Conservation (phyloP, 768 basidiomycete species). For the Epithele typhae region DNA sequence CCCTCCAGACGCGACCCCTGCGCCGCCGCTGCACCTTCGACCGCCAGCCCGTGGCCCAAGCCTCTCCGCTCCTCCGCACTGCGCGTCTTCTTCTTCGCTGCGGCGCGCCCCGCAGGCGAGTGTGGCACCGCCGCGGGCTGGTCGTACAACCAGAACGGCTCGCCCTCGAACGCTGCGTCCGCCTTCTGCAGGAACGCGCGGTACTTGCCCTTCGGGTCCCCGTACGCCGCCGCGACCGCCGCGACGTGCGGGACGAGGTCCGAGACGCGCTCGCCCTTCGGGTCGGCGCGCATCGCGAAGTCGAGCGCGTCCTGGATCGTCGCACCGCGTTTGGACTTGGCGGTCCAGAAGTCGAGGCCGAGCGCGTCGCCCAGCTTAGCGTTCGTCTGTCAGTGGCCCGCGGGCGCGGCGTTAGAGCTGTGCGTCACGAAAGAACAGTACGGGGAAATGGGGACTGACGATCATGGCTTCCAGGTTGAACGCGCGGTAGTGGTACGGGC, state of each 20-base stretch:
- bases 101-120: conserved; percentile 34
- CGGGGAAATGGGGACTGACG: conserved; percentile 28
- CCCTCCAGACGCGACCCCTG: not conserved
- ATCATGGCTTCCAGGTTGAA: conserved; percentile 59
- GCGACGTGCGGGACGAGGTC: conserved; percentile 48
- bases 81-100: conserved; percentile 20
- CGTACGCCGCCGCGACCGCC: conserved; percentile 47
- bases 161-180: conserved; percentile 28
- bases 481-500: conserved; percentile 53
- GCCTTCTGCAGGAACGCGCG: conserved; percentile 35
- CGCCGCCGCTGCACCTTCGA: not conserved
- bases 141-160: conserved; percentile 46
- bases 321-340: conserved; percentile 42
- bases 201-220: conserved; percentile 50
- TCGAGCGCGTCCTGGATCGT: conserved; percentile 53
- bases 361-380: conserved; percentile 52
- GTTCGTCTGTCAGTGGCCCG: too few species aligned
- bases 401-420: too few species aligned
- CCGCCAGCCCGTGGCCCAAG: not conserved
- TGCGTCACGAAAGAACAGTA: not conserved
- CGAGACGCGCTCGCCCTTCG: conserved; percentile 36
- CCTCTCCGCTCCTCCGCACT: not conserved
- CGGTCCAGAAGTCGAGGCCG: conserved; percentile 44
- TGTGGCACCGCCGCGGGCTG: conserved; percentile 37
- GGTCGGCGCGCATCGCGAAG: conserved; percentile 38